Evolutionary conservation across 129 eudicot species (phyloP), one percentile per base, ranked within the genome.

Genomic region (Saposhnikovia divaricata): DNA sequence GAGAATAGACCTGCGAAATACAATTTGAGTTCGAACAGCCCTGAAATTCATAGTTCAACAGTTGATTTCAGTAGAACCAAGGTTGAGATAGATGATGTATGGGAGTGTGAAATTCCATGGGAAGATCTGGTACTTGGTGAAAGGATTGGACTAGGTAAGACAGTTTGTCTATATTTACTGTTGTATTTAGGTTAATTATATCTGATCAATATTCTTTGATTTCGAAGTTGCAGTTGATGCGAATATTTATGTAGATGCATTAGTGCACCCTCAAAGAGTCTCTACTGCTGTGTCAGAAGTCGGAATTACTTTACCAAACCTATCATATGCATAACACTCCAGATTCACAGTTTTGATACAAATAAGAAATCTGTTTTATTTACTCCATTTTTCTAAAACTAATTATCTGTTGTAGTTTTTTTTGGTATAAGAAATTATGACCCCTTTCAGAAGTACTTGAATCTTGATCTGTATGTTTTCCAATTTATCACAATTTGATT

Each of bases 51-150:
- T 76, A 71, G 88, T 63, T 72, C 84, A 79, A 76, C 91, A 13
- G 39, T 40, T 81, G 77, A 76, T 81, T 65, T 81, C 39, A 76
- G 83, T 85, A 81, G 84, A 51, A 78, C 69, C 80, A 85, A 83
- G 57, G 87, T 79, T 86, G 91, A 86, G 45, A 88, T 95, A 73
- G 97, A 92, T 83, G 99, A 96, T 85, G 99, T 96, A 57, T 90
- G 94, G 75, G 97, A 92, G 25, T 92, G 98, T 88, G 99, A 96
- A 89, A 90, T 96, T 83, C 89, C 90, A 39, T 96, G 99, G 99
- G 99, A 96, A 84, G 97, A 96, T 85, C 90, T 96, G 84, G 93
- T 87, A 46, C 86, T 96, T 84, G 98, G 95, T 78, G 99, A 96
- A 87, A 89, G 99, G 80, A 96, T 96, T 80, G 99, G 99, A 78